phyloP scores from a whole-genome alignment of 371 early-diverging fungal genomes.

The Blakeslea trispora region DNA sequence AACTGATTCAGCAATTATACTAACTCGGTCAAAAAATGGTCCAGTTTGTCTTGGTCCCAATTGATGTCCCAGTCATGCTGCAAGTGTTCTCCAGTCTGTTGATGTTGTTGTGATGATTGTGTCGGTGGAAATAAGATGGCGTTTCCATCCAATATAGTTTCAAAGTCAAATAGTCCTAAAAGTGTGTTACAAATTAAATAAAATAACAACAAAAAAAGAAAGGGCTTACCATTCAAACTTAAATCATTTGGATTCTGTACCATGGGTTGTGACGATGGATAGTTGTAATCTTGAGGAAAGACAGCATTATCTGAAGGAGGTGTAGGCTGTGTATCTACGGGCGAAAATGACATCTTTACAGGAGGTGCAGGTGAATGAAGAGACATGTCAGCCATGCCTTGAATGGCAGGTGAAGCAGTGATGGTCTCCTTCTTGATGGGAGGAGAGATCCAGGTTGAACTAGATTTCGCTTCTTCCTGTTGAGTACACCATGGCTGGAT shows the following conservation, averaged over 20 bases:
- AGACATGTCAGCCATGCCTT: constrained; percentile 27
- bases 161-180: constrained; percentile 15
- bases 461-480: not conserved
- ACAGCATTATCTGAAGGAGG: not conserved
- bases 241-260: constrained; percentile 11
- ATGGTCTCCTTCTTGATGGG: not conserved
- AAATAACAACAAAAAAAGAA: not conserved
- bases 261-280: not conserved
- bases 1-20: constrained; percentile 6
- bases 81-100: not conserved
- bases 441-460: not conserved
- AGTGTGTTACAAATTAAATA: not conserved
- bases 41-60: constrained; percentile 26
- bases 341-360: constrained; percentile 4
- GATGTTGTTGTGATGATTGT: not conserved
- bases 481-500: not conserved
- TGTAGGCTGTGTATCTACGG: constrained; percentile 1
- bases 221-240: constrained; percentile 19
- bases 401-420: constrained; percentile 20
- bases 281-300: constrained; percentile 4
- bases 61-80: constrained; percentile 7
- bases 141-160: constrained; percentile 12
- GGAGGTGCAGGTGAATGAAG: constrained; percentile 25
- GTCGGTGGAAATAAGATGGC: constrained; percentile 14
- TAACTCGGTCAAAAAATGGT: constrained; percentile 17